Conservation (phyloP, 179 eudicot genomes). For the Heliamphora pulchella region DNA sequence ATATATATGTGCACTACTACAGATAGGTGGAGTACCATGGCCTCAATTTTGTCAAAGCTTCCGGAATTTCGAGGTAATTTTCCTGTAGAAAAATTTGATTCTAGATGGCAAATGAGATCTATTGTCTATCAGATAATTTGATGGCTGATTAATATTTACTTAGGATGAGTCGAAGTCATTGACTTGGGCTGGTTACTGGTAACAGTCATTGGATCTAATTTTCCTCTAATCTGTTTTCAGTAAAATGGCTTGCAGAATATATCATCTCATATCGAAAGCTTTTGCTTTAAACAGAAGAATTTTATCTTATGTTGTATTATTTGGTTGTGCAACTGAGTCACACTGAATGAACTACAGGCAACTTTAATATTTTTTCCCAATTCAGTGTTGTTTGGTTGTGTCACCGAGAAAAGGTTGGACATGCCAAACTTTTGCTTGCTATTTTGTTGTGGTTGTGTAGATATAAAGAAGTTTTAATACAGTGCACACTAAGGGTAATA, state of each 20-base stretch:
- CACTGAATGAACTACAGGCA: not conserved
- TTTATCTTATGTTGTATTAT: not conserved
- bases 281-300: not conserved
- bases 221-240: not conserved
- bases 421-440: not conserved
- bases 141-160: constrained; percentile 6
- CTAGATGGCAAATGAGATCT: constrained; percentile 2
- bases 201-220: not conserved
- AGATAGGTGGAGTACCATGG: constrained; percentile 87
- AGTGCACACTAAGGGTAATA: not conserved
- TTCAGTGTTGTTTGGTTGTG: not conserved
- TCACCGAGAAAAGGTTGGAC: not conserved
- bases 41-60: constrained; percentile 72
- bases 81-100: not conserved
- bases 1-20: constrained; percentile 55
- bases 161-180: not conserved
- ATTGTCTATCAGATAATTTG: not conserved
- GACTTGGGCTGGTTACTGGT: not conserved
- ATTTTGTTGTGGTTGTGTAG: not conserved
- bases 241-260: not conserved
- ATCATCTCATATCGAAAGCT: not conserved
- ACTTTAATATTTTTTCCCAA: not conserved
- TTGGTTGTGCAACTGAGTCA: not conserved
- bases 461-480: not conserved
- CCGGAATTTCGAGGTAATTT: constrained; percentile 57